phyloP scores from a whole-genome alignment of 306 rosid genomes.

The Quercus glauca region DNA sequence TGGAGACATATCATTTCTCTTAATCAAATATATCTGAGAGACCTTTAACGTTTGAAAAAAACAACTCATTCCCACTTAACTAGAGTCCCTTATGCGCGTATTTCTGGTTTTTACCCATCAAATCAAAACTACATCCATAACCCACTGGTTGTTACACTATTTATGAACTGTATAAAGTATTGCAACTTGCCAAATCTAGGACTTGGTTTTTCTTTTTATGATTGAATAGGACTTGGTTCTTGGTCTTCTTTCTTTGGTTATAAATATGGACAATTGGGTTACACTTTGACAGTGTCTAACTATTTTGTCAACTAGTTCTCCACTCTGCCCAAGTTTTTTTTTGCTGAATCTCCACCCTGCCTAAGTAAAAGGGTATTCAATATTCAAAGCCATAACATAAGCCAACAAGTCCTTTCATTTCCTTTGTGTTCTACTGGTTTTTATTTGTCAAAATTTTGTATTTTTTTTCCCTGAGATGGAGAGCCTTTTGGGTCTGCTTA shows the following conservation, averaged over 20 bases:
- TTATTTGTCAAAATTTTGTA: neutral
- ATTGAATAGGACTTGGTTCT: neutral
- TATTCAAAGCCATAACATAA: neutral
- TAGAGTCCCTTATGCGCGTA: too few species aligned
- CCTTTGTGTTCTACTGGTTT: neutral
- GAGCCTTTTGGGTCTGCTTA: constrained; percentile 67
- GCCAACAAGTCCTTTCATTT: neutral
- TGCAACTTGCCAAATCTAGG: neutral
- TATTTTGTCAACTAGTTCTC: neutral
- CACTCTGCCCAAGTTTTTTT: too few species aligned
- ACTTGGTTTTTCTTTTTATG: too few species aligned
- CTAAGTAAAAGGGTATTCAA: neutral
- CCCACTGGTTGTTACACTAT: neutral
- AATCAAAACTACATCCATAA: too few species aligned
- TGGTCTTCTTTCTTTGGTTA: neutral
- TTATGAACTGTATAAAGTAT: neutral
- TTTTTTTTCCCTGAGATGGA: constrained; percentile 45
- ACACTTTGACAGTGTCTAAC: neutral
- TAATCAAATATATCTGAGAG: too few species aligned
- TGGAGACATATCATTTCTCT: too few species aligned
- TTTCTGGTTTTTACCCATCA: too few species aligned
- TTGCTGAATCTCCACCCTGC: too few species aligned
- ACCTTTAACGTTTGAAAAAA: too few species aligned
- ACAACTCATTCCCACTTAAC: too few species aligned
- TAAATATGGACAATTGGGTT: neutral